phyloP scores from a whole-genome alignment of 352 stramenopile species.

The Phytophthora hybrid region DNA sequence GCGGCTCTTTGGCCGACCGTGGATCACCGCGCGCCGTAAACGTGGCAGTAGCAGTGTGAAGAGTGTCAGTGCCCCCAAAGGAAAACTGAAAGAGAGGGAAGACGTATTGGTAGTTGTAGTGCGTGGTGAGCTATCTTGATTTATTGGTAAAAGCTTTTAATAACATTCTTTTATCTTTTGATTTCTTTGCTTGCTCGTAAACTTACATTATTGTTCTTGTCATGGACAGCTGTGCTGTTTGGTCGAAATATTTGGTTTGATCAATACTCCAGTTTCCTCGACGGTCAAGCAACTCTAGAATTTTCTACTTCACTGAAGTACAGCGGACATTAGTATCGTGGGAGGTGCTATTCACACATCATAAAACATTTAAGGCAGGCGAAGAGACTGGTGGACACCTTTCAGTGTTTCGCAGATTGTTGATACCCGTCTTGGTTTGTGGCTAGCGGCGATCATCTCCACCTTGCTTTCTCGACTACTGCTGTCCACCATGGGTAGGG shows the following conservation, averaged over 20 bases:
- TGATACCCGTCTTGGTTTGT: constrained; percentile 25
- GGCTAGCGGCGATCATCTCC: not conserved
- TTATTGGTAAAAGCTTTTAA: not conserved
- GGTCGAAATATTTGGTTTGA: not conserved
- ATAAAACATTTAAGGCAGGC: not conserved
- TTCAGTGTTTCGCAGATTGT: constrained; percentile 17
- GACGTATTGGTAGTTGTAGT: not conserved
- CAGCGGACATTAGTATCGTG: not conserved
- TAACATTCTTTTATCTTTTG: not conserved
- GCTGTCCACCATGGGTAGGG: constrained; percentile 2
- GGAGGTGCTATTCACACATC: not conserved
- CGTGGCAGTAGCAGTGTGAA: not conserved
- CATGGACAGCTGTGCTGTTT: not conserved
- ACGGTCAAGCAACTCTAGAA: not conserved
- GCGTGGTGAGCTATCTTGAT: not conserved
- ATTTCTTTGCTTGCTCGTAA: not conserved
- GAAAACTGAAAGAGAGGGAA: not conserved
- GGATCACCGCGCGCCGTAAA: constrained; percentile 22
- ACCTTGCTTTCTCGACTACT: not conserved
- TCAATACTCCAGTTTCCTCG: not conserved
- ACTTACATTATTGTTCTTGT: not conserved
- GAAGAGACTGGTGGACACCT: constrained; percentile 1
- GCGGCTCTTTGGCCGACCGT: constrained; percentile 9
- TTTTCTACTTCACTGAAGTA: too few species aligned
- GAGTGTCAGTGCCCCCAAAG: not conserved